Conservation (phyloP, 192 early-diverging fungal genomes). For the Globomyces pollinis-pini region DNA sequence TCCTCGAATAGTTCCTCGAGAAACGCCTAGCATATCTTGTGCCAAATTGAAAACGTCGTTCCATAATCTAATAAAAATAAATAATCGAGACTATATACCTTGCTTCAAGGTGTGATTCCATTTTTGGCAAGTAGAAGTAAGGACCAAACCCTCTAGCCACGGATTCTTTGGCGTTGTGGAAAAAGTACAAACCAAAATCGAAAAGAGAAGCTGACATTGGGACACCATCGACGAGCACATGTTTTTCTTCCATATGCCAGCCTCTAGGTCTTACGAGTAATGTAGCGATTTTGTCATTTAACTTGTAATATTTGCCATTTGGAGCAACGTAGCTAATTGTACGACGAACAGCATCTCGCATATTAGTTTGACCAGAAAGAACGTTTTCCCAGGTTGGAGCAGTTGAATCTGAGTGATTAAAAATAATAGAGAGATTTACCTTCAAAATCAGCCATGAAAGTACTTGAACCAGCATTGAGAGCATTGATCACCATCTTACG, state of each 20-base stretch:
- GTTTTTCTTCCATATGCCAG: slow-evolving; percentile 98
- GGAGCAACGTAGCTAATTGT: slow-evolving; percentile 77
- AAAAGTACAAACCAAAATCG: slow-evolving; percentile 98
- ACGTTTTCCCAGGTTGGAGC: slow-evolving; percentile 95
- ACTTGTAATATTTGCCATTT: slow-evolving; percentile 91
- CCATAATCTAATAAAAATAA: no score
- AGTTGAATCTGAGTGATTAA: slow-evolving; percentile 94
- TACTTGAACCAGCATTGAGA: slow-evolving; percentile 85
- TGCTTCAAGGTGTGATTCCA: slow-evolving; percentile 96
- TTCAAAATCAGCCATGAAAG: slow-evolving; percentile 99
- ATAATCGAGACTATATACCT: slow-evolving; percentile 20
- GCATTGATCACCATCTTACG: slow-evolving; percentile 99
- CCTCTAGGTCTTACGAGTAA: slow-evolving; percentile 93
- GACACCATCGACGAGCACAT: slow-evolving; percentile 86
- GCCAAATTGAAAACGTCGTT: slow-evolving; percentile 95
- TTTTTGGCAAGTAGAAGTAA: slow-evolving; percentile 99
- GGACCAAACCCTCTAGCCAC: slow-evolving; percentile 84
- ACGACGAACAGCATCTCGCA: slow-evolving; percentile 86
- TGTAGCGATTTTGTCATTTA: slow-evolving; percentile 82
- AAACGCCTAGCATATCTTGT: slow-evolving; percentile 82
- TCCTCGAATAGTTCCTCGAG: slow-evolving; percentile 92
- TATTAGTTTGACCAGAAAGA: slow-evolving; percentile 83
- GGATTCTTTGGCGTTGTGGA: slow-evolving; percentile 88
- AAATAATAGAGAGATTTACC: slow-evolving; percentile 15
- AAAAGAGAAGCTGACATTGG: slow-evolving; percentile 93